A percentile compares a stretch with the other conserved stretches of the same genome.
phyloP scores from a whole-genome alignment of 306 rosid species.

The Hylodesmum podocarpum region DNA sequence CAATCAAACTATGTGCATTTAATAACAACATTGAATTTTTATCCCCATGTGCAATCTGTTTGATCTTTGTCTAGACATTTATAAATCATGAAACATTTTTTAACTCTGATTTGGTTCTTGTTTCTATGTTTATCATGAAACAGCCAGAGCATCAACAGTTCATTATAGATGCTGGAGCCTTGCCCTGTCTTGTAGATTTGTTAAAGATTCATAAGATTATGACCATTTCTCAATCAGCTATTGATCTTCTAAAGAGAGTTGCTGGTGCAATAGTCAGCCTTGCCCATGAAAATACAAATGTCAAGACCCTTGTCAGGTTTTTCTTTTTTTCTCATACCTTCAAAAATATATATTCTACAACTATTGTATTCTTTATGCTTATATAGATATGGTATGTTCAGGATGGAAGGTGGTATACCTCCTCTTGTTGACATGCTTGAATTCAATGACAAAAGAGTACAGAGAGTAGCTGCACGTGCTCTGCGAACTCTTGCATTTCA shows the following conservation, averaged over 20 bases:
- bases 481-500: conserved; percentile 62
- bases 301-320: conserved; percentile 62
- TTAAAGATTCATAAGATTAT: conserved; percentile 37
- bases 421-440: conserved; percentile 71
- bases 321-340: not conserved
- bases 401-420: conserved; percentile 74
- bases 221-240: conserved; percentile 25
- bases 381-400: conserved; percentile 22
- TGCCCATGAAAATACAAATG: conserved; percentile 57
- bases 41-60: not conserved
- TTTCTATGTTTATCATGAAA: conserved; percentile 12
- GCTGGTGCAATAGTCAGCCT: conserved; percentile 61
- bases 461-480: conserved; percentile 69
- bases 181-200: conserved; percentile 53
- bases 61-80: no score
- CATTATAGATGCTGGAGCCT: conserved; percentile 62
- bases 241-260: conserved; percentile 52
- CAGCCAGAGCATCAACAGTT: conserved; percentile 62
- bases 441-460: conserved; percentile 52
- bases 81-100: no score
- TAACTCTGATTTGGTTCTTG: no score
- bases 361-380: not conserved
- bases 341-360: not conserved
- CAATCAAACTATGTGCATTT: not conserved
- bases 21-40: not conserved